Evolutionary conservation across 805 yeast genomes (phyloP).

Genomic region (Sugiyamaella smithiae): DNA sequence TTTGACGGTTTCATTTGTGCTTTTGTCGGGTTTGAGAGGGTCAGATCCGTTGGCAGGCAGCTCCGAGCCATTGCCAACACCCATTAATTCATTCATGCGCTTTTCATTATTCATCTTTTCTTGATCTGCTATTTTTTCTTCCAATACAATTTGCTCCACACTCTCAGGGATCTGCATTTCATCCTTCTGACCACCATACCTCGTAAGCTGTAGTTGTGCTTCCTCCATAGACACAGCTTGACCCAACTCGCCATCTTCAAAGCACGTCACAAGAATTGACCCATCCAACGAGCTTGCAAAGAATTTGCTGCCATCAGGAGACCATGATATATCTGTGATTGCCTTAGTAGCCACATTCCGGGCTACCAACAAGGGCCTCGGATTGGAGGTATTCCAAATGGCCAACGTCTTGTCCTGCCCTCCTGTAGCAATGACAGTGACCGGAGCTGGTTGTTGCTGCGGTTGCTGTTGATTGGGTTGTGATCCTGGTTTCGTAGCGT

Average conservation of each 20-base stretch:
- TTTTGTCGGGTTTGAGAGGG: neutral
- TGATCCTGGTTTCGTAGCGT: slow-evolving; percentile 11
- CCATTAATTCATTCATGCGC: slow-evolving; percentile 45
- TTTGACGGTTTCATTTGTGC: slow-evolving; percentile 1
- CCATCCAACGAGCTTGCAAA: slow-evolving; percentile 85
- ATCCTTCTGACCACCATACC: slow-evolving; percentile 88
- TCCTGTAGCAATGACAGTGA: slow-evolving; percentile 87
- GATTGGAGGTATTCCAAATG: slow-evolving; percentile 76
- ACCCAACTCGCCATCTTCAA: slow-evolving; percentile 50
- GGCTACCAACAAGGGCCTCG: slow-evolving; percentile 78
- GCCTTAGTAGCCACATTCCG: slow-evolving; percentile 72
- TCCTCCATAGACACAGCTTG: slow-evolving; percentile 57
- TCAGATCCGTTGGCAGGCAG: slow-evolving; percentile 13
- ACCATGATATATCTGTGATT: slow-evolving; percentile 88
- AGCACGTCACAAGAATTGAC: slow-evolving; percentile 61
- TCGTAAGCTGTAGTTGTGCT: slow-evolving; percentile 65
- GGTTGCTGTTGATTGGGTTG: neutral
- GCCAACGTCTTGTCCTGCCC: slow-evolving; percentile 91
- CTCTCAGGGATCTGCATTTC: slow-evolving; percentile 84
- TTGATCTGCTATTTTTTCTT: slow-evolving; percentile 52
- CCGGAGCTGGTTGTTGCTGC: slow-evolving; percentile 37
- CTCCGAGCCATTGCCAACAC: slow-evolving; percentile 16
- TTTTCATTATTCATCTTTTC: slow-evolving; percentile 33
- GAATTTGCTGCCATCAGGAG: slow-evolving; percentile 71
- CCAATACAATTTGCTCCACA: slow-evolving; percentile 69